Conservation (phyloP, 1,284 basidiomycete species). For the Microbotryum intermedium region DNA sequence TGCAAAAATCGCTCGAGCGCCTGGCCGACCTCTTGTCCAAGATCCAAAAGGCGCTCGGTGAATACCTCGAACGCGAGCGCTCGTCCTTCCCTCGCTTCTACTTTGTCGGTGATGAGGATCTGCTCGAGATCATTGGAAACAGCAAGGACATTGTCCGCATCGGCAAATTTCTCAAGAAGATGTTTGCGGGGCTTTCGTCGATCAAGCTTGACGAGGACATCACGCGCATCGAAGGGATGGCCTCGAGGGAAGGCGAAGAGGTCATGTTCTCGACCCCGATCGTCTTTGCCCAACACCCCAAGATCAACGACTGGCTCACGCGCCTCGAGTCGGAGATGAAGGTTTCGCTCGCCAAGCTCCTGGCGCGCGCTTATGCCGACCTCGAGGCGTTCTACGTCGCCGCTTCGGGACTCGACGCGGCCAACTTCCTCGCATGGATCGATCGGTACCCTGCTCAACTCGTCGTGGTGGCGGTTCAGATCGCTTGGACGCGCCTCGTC, state of each 20-base stretch:
- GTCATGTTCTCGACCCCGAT: constrained; percentile 77
- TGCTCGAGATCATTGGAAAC: constrained; percentile 98
- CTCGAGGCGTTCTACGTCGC: constrained; percentile 73
- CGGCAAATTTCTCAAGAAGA: constrained; percentile 99
- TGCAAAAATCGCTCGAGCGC: constrained; percentile 95
- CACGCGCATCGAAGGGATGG: constrained; percentile 78
- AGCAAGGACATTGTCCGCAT: constrained; percentile 96
- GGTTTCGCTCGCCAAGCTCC: constrained; percentile 71
- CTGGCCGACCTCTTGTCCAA: constrained; percentile 92
- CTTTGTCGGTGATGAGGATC: constrained; percentile 98
- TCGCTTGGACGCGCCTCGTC: constrained; percentile 83
- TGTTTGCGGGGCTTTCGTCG: constrained; percentile 96
- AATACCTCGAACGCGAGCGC: constrained; percentile 95
- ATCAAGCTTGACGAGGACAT: constrained; percentile 75
- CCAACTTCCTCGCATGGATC: constrained; percentile 79
- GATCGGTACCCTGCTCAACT: constrained; percentile 90
- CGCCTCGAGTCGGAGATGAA: constrained; percentile 91
- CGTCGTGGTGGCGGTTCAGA: constrained; percentile 86
- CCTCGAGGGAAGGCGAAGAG: constrained; percentile 89
- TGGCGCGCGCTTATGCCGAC: constrained; percentile 70
- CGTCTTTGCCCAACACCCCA: constrained; percentile 80
- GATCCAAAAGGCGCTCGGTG: constrained; percentile 98
- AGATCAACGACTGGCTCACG: constrained; percentile 98
- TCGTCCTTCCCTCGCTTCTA: constrained; percentile 98
- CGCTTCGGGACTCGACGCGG: constrained; percentile 43